Evolutionary conservation across 176 grass and related monocot species (phyloP).

Genomic region (sorghum (Sorghum bicolor)): Sorghum_bicolor_NCBIv3 NC_012872.2:67898501-67899000

Average conservation of each 20-base stretch:
- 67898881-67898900: background rate
- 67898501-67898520: too few relatives aligned
- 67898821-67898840: constrained; percentile 26
- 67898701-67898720: background rate
- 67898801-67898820: constrained; percentile 18
- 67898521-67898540: too few relatives aligned
- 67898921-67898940: background rate
- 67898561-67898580: background rate
- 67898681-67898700: background rate
- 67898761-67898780: constrained; percentile 47
- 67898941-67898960: background rate
- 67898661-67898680: constrained; percentile 6
- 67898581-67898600: too few relatives aligned
- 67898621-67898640: background rate
- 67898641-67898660: background rate
- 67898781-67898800: constrained; percentile 23
- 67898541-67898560: too few relatives aligned
- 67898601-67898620: too few relatives aligned
- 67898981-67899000: constrained; percentile 23
- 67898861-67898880: constrained; percentile 32
- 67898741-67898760: constrained; percentile 48
- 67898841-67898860: constrained; percentile 45
- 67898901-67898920: background rate
- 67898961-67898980: constrained; percentile 15
- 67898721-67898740: constrained; percentile 44